A percentile compares a stretch with the other conserved stretches of the same genome.
These are phyloP conservation scores for Kickxella alabastrina DNA, from an alignment of 192 early-diverging fungal genomes.

Conservation along the genomic window DNA sequence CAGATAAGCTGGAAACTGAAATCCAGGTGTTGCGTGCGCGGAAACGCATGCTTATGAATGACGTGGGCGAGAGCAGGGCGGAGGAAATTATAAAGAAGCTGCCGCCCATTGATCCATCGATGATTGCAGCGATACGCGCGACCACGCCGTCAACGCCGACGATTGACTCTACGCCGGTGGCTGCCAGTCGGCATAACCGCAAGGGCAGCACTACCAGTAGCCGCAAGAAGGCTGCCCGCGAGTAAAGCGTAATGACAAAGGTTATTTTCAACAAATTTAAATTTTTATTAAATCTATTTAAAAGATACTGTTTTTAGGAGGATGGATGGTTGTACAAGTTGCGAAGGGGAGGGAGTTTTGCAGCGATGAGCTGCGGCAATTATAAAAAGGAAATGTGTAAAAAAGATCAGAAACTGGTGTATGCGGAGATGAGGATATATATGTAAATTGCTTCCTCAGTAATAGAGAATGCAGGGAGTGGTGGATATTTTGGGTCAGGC, in stretches of 20 bases:
- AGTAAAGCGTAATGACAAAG: background rate
- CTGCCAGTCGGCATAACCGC: constrained; percentile 31
- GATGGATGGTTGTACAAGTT: too few relatives aligned
- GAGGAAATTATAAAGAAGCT: constrained; percentile 25
- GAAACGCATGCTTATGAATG: constrained; percentile 40
- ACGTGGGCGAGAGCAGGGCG: constrained; percentile 30
- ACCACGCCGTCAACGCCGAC: constrained; percentile 14
- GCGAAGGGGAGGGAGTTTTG: too few relatives aligned
- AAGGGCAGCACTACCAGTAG: constrained; percentile 43
- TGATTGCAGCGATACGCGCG: constrained; percentile 4
- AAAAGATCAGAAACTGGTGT: too few relatives aligned
- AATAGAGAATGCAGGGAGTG: too few relatives aligned
- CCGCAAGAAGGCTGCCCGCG: constrained; percentile 23
- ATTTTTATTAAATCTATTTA: too few relatives aligned
- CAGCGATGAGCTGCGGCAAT: too few relatives aligned
- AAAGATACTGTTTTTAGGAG: too few relatives aligned
- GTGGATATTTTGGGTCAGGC: too few relatives aligned
- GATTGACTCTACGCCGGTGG: background rate
- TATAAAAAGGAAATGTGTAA: too few relatives aligned
- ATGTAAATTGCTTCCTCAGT: too few relatives aligned
- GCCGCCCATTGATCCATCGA: constrained; percentile 25
- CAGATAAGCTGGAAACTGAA: constrained; percentile 79
- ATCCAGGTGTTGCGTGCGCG: constrained; percentile 51
- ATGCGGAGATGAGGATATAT: too few relatives aligned
- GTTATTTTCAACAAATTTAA: background rate